phyloP scores from a whole-genome alignment of 495 filamentous ascomycete species.

The Parathielavia appendiculata region DNA sequence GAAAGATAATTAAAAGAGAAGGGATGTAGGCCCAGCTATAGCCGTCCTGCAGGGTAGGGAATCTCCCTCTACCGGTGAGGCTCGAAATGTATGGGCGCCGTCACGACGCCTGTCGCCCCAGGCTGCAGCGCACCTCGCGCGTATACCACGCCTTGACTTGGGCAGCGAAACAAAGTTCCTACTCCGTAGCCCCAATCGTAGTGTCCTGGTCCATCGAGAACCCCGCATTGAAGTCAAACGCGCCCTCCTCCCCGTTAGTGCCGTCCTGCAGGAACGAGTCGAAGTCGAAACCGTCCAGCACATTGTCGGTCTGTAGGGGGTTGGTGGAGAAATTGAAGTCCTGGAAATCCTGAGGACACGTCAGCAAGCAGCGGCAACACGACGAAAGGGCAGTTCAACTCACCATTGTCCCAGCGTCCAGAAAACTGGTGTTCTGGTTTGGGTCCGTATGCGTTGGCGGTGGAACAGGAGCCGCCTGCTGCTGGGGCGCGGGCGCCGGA shows the following conservation, averaged over 20 bases:
- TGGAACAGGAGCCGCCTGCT: constrained; percentile 43
- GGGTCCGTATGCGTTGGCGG: constrained; percentile 43
- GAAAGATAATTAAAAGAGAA: constrained; percentile 3
- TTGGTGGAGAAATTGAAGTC: constrained; percentile 57
- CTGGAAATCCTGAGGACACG: constrained; percentile 30
- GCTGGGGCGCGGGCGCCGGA: constrained; percentile 37
- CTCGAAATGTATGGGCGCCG: not conserved
- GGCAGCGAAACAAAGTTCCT: constrained; percentile 20
- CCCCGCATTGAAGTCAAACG: constrained; percentile 43
- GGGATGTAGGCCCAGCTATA: not conserved
- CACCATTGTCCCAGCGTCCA: constrained; percentile 35
- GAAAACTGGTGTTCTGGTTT: constrained; percentile 33
- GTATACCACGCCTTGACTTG: too few relatives aligned
- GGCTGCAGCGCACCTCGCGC: too few relatives aligned
- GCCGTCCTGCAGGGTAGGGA: not conserved
- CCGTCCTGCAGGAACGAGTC: constrained; percentile 77
- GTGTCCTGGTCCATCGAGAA: constrained; percentile 44
- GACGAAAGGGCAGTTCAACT: constrained; percentile 16
- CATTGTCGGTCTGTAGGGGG: constrained; percentile 56
- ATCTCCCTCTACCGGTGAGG: not conserved
- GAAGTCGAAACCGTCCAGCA: constrained; percentile 93
- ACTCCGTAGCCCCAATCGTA: constrained; percentile 48
- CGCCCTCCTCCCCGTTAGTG: constrained; percentile 33
- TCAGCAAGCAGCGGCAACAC: constrained; percentile 15
- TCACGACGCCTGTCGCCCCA: not conserved